Evolutionary conservation across 2,329 filamentous ascomycete genomes (phyloP), one percentile per base, ranked within the genome.

Genomic region (Penicillium sp.): DNA sequence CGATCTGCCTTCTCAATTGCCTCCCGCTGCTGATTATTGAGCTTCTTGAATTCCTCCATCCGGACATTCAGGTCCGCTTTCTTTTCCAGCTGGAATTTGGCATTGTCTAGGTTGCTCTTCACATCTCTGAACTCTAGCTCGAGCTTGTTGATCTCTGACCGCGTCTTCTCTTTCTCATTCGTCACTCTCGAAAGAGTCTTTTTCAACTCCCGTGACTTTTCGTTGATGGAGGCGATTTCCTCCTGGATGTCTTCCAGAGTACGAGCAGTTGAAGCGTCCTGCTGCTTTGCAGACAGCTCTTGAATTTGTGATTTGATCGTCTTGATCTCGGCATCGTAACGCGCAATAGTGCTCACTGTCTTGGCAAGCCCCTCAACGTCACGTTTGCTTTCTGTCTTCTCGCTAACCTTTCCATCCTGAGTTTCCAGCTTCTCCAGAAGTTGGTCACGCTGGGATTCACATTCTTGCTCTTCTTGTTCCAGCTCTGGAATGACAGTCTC

Each of bases 181-280:
- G 81, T 84, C 32, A 95, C 74, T 65, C 89, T 89, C 7, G 82
- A 74, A 13, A 93, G 80, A 42, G 79, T 82, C 40, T 79, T 79
- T 68, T 89, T 91, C 29, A 86, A 75, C 22, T 76, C 76, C 53
- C 87, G 84, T 62, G 86, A 81, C 68, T 89, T 85, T 58, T 92
- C 89, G 20, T 82, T 83, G 54, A 87, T 81, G 18, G 78, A 75
- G 46, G 85, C 85, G 59, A 92, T 84, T 46, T 92, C 84, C 51
- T 89, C 86, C 65, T 94, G 89, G 51, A 97, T 92, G 62, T 94
- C 89, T 52, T 96, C 89, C 7, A 91, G 82, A 31, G 89, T 89
- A 59, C 90, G 85, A 14, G 84, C 82, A 10, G 81, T 73, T 13
- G 84, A 83, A 26, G 82, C 80, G 14, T 87, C 84, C 66, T 88